Evolutionary conservation across 305 asterid genomes (phyloP).

Genomic region (Rubia tinctorum): DNA sequence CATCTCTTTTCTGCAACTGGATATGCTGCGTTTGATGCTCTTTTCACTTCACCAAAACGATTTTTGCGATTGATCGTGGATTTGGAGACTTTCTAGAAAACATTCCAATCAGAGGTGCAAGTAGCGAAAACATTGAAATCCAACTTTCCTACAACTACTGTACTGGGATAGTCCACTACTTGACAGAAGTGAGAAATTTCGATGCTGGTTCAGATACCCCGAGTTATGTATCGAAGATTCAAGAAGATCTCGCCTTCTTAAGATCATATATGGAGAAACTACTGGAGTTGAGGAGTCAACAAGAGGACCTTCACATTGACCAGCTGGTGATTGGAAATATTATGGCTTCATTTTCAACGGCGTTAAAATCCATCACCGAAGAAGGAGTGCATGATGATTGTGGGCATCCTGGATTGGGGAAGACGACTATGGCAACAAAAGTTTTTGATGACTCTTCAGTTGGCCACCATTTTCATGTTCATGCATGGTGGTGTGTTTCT

Average conservation of each 20-base stretch:
- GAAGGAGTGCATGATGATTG: neutral
- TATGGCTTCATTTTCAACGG: neutral
- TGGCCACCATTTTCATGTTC: neutral
- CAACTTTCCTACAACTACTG: neutral
- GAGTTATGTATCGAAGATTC: neutral
- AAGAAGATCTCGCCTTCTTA: neutral
- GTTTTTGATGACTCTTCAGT: neutral
- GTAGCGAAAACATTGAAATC: neutral
- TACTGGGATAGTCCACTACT: neutral
- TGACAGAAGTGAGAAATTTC: neutral
- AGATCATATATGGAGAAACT: neutral
- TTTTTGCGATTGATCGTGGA: neutral
- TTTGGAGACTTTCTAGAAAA: neutral
- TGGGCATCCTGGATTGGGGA: conserved; percentile 2
- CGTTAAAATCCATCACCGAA: neutral
- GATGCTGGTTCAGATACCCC: neutral
- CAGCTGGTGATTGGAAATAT: neutral
- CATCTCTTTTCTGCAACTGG: too few species aligned
- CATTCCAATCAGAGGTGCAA: neutral
- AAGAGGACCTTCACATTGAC: conserved; percentile 12
- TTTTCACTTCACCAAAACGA: conserved; percentile 1
- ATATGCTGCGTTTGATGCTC: neutral
- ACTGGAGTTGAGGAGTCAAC: neutral
- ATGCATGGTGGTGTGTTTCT: neutral
- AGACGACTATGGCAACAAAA: neutral